Conservation (phyloP, 1,139 yeast genomes). For the Kluyveromyces sp. region DNA sequence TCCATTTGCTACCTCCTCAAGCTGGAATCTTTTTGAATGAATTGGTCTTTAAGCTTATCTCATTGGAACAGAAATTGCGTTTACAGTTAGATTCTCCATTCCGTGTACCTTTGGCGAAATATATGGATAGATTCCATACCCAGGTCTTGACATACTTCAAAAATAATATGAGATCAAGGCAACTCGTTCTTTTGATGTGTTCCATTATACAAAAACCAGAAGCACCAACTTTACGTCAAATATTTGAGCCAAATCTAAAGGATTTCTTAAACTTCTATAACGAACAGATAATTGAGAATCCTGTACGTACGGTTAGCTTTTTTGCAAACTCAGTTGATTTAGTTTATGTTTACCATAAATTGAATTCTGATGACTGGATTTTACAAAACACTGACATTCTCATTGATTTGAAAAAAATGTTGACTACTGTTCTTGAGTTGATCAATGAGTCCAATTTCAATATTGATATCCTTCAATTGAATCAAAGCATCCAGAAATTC, state of each 20-base stretch:
- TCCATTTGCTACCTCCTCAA: constrained; percentile 84
- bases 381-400: constrained; percentile 39
- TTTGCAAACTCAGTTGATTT: constrained; percentile 64
- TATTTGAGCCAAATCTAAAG: constrained; percentile 46
- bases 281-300: constrained; percentile 25
- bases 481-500: constrained; percentile 58
- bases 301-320: constrained; percentile 30
- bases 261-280: constrained; percentile 29
- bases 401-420: constrained; percentile 24
- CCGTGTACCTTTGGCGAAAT: constrained; percentile 84
- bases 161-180: constrained; percentile 58
- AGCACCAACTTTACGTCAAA: constrained; percentile 49
- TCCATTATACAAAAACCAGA: constrained; percentile 35
- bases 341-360: constrained; percentile 43
- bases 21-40: constrained; percentile 92
- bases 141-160: constrained; percentile 68
- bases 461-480: constrained; percentile 56
- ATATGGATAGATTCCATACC: constrained; percentile 72
- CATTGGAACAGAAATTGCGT: constrained; percentile 74
- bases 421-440: constrained; percentile 18
- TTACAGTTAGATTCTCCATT: constrained; percentile 86
- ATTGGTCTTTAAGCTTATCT: constrained; percentile 64
- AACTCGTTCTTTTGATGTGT: constrained; percentile 39
- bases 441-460: constrained; percentile 23
- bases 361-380: constrained; percentile 57